These are phyloP conservation scores for Fusarium torreyae DNA, from an alignment of 2,329 filamentous ascomycete species.

Conservation along the genomic window DNA sequence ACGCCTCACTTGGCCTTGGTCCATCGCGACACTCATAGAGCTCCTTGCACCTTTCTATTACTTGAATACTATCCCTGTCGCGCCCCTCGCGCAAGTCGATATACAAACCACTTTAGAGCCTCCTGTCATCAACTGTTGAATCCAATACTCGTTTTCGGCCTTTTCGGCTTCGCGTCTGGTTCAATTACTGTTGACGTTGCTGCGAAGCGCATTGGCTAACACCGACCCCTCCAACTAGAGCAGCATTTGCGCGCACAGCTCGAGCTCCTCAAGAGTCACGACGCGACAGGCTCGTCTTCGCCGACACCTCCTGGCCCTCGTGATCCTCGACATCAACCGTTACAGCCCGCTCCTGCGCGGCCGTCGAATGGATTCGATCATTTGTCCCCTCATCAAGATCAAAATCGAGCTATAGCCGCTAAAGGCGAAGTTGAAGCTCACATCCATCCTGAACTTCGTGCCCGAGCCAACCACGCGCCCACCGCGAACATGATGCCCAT, in stretches of 20 bases:
- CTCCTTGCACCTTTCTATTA: conserved; percentile 35
- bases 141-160: conserved; percentile 25
- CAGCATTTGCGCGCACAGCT: conserved; percentile 62
- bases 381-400: conserved; percentile 54
- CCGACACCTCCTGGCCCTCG: conserved; percentile 48
- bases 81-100: conserved; percentile 38
- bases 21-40: conserved; percentile 42
- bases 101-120: conserved; percentile 29
- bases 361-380: conserved; percentile 64
- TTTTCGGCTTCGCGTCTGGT: conserved; percentile 24
- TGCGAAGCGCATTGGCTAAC: conserved; percentile 46
- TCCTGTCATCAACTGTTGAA: conserved; percentile 23
- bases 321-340: conserved; percentile 51
- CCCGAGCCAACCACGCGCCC: conserved; percentile 49
- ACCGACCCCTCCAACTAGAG: conserved; percentile 51
- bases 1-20: conserved; percentile 15
- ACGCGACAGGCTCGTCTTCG: conserved; percentile 53
- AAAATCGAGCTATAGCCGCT: conserved; percentile 52
- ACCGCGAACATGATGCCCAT: conserved; percentile 59
- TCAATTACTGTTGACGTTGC: conserved; percentile 41
- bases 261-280: conserved; percentile 61
- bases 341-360: conserved; percentile 52
- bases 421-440: conserved; percentile 61
- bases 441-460: conserved; percentile 66
- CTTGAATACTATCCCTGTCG: conserved; percentile 47